These are phyloP conservation scores for Phyllosticta citrichinensis DNA, from an alignment of 2,329 filamentous ascomycete genomes.

Conservation along the genomic window DNA sequence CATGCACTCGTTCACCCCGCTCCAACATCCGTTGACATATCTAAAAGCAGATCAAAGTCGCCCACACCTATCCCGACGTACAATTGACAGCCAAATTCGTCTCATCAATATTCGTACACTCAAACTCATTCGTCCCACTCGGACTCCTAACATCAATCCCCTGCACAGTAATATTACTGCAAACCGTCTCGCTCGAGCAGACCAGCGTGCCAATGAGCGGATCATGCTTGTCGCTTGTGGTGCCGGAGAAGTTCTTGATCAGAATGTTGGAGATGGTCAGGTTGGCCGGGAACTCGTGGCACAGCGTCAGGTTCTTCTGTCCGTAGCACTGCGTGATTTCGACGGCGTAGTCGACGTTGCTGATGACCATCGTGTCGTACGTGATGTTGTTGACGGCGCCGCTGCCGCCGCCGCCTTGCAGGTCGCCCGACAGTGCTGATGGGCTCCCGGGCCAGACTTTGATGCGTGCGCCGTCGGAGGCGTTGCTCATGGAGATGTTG, in stretches of 20 bases:
- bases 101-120: conserved; percentile 6
- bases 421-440: conserved; percentile 47
- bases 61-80: background rate
- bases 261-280: conserved; percentile 46
- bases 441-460: conserved; percentile 60
- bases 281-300: conserved; percentile 46
- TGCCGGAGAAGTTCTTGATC: conserved; percentile 48
- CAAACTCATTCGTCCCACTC: conserved; percentile 4
- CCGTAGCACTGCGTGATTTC: conserved; percentile 58
- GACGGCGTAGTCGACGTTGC: conserved; percentile 56
- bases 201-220: conserved; percentile 35
- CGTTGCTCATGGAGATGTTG: conserved; percentile 30
- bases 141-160: conserved; percentile 44
- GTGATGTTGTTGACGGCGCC: conserved; percentile 57
- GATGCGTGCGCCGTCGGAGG: conserved; percentile 56
- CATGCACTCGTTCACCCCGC: background rate
- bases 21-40: background rate
- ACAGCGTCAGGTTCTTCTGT: conserved; percentile 52
- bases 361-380: conserved; percentile 50
- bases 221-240: conserved; percentile 37
- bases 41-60: background rate
- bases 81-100: conserved; percentile 1
- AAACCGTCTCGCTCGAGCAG: conserved; percentile 36
- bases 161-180: conserved; percentile 43
- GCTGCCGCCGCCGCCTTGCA: conserved; percentile 55